These are phyloP conservation scores for Globisporangium barbulae DNA, from an alignment of 352 stramenopile genomes.

Conservation along the genomic window DNA sequence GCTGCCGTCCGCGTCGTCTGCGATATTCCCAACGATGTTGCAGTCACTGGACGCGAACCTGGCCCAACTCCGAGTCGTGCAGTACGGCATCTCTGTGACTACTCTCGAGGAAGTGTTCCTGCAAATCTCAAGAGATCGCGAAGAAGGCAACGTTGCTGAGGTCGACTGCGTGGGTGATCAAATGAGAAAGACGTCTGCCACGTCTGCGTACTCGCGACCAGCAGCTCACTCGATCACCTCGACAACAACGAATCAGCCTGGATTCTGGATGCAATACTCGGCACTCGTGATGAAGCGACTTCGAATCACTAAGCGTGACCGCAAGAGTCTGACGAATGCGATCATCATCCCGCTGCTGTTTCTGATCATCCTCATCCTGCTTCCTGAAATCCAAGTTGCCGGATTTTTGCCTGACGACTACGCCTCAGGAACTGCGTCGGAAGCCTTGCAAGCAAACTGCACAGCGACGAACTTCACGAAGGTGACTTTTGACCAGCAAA, in stretches of 20 bases:
- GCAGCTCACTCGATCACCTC: slow-evolving; percentile 20
- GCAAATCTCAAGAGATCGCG: slow-evolving; percentile 49
- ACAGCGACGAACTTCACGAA: slow-evolving; percentile 20
- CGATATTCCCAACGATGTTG: slow-evolving; percentile 92
- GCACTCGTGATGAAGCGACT: slow-evolving; percentile 56
- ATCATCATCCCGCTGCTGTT: slow-evolving; percentile 64
- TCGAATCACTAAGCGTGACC: slow-evolving; percentile 58
- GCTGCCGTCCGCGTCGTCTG: slow-evolving; percentile 80
- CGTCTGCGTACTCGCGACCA: slow-evolving; percentile 30
- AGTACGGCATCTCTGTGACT: slow-evolving; percentile 97
- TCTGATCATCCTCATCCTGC: slow-evolving; percentile 39
- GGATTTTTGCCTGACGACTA: slow-evolving; percentile 40
- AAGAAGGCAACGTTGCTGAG: slow-evolving; percentile 26
- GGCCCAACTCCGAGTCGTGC: slow-evolving; percentile 53
- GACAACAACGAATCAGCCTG: slow-evolving; percentile 21
- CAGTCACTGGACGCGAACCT: slow-evolving; percentile 63
- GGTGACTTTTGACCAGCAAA: slow-evolving; percentile 21
- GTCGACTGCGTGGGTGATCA: slow-evolving; percentile 26
- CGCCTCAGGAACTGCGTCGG: slow-evolving; percentile 18
- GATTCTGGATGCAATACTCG: slow-evolving; percentile 40
- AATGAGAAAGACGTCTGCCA: slow-evolving; percentile 34
- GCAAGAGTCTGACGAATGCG: slow-evolving; percentile 56
- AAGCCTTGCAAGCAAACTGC: slow-evolving; percentile 24
- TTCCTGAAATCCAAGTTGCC: slow-evolving; percentile 52
- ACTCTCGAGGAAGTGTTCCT: slow-evolving; percentile 99